These are phyloP conservation scores for Aegilops sharonensis DNA, from an alignment of 176 grass and related monocot genomes.

Conservation along the genomic window DNA sequence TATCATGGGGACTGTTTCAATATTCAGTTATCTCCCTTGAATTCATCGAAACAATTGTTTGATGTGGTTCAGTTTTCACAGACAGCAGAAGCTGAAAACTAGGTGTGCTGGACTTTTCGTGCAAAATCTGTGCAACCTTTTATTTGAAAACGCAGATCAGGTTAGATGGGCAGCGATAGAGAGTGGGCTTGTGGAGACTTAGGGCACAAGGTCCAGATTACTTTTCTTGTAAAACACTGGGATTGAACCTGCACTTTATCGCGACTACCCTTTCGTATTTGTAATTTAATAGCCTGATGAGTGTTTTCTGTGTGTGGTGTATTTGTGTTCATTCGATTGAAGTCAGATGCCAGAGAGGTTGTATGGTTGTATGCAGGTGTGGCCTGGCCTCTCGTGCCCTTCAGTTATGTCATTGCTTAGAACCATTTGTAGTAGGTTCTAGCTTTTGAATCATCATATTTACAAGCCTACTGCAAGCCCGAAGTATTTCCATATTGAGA, in stretches of 20 bases:
- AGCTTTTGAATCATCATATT: neutral
- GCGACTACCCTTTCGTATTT: neutral
- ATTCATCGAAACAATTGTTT: neutral
- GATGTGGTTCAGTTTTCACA: neutral
- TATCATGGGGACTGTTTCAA: neutral
- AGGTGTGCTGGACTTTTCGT: neutral
- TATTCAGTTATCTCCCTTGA: slow-evolving; percentile 1
- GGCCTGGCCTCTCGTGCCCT: neutral
- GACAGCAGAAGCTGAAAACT: neutral
- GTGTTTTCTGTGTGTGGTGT: neutral
- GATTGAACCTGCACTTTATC: neutral
- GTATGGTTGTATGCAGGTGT: neutral
- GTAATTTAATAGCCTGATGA: neutral
- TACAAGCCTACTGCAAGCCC: neutral
- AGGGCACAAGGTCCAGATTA: neutral
- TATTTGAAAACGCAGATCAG: neutral
- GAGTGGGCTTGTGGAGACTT: neutral
- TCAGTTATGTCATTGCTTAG: neutral
- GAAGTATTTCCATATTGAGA: neutral
- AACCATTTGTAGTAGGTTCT: neutral
- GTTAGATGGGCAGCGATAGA: neutral
- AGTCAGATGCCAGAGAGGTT: neutral
- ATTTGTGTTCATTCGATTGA: neutral
- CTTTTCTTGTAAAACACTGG: slow-evolving; percentile 9
- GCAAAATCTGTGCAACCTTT: neutral